Evolutionary conservation across 1,284 basidiomycete species (phyloP), one percentile per base, ranked within the genome.

Genomic region (Cutaneotrichosporon sp.): DNA sequence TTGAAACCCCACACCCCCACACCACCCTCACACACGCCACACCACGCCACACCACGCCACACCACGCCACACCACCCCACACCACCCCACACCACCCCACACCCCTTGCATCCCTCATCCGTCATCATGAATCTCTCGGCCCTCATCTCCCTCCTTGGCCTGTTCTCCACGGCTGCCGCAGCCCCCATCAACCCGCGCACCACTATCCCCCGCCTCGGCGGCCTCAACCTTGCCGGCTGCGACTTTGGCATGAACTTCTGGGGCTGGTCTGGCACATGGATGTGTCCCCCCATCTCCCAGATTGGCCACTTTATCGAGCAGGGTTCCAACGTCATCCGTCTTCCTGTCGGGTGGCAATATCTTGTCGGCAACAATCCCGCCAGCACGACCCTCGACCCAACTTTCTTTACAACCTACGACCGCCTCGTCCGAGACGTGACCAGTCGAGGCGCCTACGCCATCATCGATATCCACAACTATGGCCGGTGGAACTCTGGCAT

Each of bases 261-360:
- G 52, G 74, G 74, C 31, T 56, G 49, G 26, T 60, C 69, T 14
- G 69, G 70, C 62, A 63, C 62, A 53, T 60, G 59, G 58, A 69
- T 72, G 60, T 84, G 84, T 76, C 66, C 77, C 58, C 83, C 83
- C 57, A 76, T 77, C 13, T 83, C 83, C 10, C 86, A 87, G 73
- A 86, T 87, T 83, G 69, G 78, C 46, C 86, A 87, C 71, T 87
- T 87, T 66, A 83, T 72, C 58, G 60, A 64, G 10, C 65, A 73
- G 30, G 77, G 78, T 34, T 74, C 71, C 22, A 77, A 77, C 67
- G 46, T 73, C 56, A 75, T 81, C 72, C 77, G 81, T 30, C 69
- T 82, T n/a, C 81, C 85, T 4, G 82, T 86, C 30, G 82, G 82
- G 2, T 87, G 86, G 85, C 85, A 85, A 71, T 76, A 85, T 65